phyloP scores from a whole-genome alignment of 2,329 filamentous ascomycete species.

The Falciphora oryzae region DNA sequence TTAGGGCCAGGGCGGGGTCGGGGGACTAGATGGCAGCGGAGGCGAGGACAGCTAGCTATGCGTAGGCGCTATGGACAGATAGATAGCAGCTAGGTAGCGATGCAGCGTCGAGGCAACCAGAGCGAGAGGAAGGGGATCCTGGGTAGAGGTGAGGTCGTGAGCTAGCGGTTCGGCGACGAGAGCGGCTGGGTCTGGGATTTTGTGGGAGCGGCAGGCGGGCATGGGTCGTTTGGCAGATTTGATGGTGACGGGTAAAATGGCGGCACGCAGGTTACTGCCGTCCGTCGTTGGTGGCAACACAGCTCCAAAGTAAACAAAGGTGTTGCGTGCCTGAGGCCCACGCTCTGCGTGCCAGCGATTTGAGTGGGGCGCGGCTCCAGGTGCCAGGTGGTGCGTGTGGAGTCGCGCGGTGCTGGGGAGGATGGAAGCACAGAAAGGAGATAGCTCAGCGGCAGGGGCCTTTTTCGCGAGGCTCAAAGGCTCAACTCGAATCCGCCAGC shows the following conservation, averaged over 20 bases:
- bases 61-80: not conserved
- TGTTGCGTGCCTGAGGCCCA: no score
- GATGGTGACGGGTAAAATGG: not conserved
- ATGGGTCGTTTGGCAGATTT: not conserved
- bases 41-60: not conserved
- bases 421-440: no score
- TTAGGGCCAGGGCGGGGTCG: not conserved
- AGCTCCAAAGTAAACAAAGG: not conserved
- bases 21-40: not conserved
- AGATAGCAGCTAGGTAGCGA: not conserved
- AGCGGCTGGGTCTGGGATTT: not conserved
- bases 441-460: no score
- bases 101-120: not conserved
- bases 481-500: no score
- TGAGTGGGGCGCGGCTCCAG: no score
- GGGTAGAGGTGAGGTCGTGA: not conserved
- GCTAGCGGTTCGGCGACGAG: not conserved
- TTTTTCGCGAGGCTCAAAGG: no score
- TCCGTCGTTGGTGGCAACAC: conserved; percentile 9
- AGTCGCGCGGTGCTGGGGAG: no score
- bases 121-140: not conserved
- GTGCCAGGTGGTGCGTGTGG: no score
- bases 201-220: not conserved
- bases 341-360: no score
- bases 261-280: not conserved